Conservation (phyloP, 371 early-diverging fungal genomes). For the Apophysomyces ossiformis region DNA sequence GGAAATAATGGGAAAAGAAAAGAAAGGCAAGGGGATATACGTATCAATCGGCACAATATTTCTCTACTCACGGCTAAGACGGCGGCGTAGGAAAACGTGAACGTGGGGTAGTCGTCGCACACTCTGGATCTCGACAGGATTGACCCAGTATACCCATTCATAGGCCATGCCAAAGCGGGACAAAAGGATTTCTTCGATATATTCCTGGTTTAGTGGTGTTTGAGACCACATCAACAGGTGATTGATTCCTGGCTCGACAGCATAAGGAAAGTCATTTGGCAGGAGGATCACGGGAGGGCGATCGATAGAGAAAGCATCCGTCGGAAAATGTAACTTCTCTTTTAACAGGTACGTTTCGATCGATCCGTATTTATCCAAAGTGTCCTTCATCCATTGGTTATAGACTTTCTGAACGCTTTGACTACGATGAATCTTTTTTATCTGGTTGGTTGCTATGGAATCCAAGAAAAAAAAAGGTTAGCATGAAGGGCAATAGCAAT, state of each 20-base stretch:
- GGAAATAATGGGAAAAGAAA: not conserved
- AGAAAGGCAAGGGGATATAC: not conserved
- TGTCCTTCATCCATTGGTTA: conserved; percentile 38
- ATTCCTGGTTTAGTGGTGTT: conserved; percentile 30
- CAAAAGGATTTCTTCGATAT: conserved; percentile 32
- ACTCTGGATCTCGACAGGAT: conserved; percentile 47
- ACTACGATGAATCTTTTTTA: conserved; percentile 35
- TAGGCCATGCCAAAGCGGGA: conserved; percentile 26
- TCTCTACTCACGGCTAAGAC: not conserved
- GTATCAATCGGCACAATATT: not conserved
- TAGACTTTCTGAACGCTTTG: conserved; percentile 36
- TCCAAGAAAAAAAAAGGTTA: not conserved
- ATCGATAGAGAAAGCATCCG: not conserved
- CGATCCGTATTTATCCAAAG: conserved; percentile 44
- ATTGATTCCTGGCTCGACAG: conserved; percentile 47
- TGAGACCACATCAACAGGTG: conserved; percentile 67
- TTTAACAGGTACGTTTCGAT: conserved; percentile 45
- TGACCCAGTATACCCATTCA: conserved; percentile 52
- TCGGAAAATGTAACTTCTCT: conserved; percentile 49
- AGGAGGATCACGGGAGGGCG: conserved; percentile 43
- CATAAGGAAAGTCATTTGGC: conserved; percentile 69
- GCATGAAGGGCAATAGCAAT: too few species aligned
- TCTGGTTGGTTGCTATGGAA: conserved; percentile 38
- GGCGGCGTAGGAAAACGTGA: conserved; percentile 47
- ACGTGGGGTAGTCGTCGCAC: conserved; percentile 44